Base-by-base conservation (phyloP, 495 filamentous ascomycete genomes). In the Cercophora scortea region DNA sequence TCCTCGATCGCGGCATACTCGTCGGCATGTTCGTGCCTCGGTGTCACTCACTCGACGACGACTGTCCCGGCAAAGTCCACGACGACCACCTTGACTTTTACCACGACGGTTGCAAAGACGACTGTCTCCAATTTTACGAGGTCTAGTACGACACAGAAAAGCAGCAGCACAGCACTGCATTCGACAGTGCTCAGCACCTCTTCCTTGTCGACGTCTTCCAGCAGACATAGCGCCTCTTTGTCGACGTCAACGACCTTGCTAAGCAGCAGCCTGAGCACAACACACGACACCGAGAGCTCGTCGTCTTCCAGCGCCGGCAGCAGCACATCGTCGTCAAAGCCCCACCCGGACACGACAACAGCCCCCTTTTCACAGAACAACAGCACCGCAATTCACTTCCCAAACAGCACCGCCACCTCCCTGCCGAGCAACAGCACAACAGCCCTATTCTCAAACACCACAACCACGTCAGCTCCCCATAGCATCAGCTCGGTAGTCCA, bases 1-100 rank as follows among this genome's bases (percentile, higher is more conserved):
- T 25, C 53, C 9, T 55, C 56, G 16, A 36, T 39, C 0, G 49
- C 46, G 10, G 61, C 45, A 8, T 66, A 62, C 45, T 59, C 50
- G 11, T 64, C 57, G 0, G 65, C 65, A 0, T 68, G 63, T 16
- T 68, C 65, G 32, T 68, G 65, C 44, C 35, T 66, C n/a, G 59
- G 61, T 8, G 10, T 64, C 9, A 46, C 60, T 3, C 47, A 11
- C 5, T 5, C 41, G 8, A 61, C 58, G 0, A 50, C 18, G 8
- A 61, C 58, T 0, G 47, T 47, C 1, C 16, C 53, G 0, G 16
- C 44, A 0, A 42, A 39, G 4, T 52, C 46, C 12, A 50, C 53
- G 32, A 60, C 62, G 4, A 50, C 33, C 7, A 57, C 53, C 0
- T 41, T 55, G 0, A 60, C 53, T 1, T 34, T 47, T 0, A 46